These are phyloP conservation scores for Neoboletus magnificus DNA, from an alignment of 768 basidiomycete genomes.

Conservation along the genomic window DNA sequence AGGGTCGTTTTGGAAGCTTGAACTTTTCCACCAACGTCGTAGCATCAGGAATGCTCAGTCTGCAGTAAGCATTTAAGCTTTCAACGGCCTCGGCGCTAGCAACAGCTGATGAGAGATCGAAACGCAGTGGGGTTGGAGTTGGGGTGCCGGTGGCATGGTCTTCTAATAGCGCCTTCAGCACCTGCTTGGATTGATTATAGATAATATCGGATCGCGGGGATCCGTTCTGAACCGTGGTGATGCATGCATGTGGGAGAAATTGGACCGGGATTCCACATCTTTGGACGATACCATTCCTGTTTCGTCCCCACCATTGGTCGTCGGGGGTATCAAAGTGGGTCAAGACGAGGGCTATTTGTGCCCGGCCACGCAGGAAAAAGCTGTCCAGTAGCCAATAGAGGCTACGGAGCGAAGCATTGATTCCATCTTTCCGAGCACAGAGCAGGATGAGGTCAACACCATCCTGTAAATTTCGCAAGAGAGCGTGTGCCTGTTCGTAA, in stretches of 20 bases:
- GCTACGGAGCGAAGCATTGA: slow-evolving; percentile 32
- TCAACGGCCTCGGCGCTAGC: not conserved
- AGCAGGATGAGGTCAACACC: slow-evolving; percentile 42
- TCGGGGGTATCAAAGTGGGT: slow-evolving; percentile 37
- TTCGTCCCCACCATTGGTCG: slow-evolving; percentile 39
- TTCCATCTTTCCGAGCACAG: slow-evolving; percentile 37
- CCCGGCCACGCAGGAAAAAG: slow-evolving; percentile 36
- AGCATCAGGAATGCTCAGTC: slow-evolving; percentile 12
- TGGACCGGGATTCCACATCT: slow-evolving; percentile 11
- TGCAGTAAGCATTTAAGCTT: slow-evolving; percentile 12
- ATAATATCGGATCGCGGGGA: not conserved
- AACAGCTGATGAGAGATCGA: slow-evolving; percentile 15
- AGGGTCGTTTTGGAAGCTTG: slow-evolving; percentile 8
- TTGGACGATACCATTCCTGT: slow-evolving; percentile 21
- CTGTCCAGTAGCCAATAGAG: slow-evolving; percentile 39
- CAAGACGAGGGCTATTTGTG: slow-evolving; percentile 37
- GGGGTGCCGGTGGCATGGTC: slow-evolving; percentile 6
- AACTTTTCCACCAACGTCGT: slow-evolving; percentile 10
- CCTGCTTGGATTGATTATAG: slow-evolving; percentile 14
- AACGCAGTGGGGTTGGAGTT: slow-evolving; percentile 10
- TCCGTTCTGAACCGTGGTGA: slow-evolving; percentile 16
- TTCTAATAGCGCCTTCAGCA: slow-evolving; percentile 8
- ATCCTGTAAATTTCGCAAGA: slow-evolving; percentile 32
- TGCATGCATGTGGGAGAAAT: slow-evolving; percentile 12
- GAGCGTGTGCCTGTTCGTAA: slow-evolving; percentile 30